These are phyloP conservation scores for Pythium biforme DNA, from an alignment of 352 stramenopile species.

Conservation along the genomic window DNA sequence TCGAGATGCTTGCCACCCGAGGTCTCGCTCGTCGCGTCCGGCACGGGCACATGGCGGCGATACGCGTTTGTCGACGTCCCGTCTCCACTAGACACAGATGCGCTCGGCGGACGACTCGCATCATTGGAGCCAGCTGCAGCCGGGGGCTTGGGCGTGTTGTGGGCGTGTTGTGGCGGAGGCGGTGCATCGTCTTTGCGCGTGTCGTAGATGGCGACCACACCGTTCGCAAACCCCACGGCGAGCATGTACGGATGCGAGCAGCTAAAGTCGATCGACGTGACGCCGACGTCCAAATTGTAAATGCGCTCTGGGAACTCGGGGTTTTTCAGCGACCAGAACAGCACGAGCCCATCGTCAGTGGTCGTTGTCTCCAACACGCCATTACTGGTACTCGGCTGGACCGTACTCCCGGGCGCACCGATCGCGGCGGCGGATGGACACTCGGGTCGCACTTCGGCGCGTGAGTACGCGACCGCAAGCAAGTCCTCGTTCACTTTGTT, in stretches of 20 bases:
- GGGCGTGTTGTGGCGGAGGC: not conserved
- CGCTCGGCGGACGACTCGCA: conserved; percentile 10
- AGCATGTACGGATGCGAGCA: conserved; percentile 84
- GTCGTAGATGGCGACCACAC: conserved; percentile 91
- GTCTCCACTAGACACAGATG: conserved; percentile 2
- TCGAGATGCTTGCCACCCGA: conserved; percentile 84
- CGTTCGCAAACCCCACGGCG: conserved; percentile 88
- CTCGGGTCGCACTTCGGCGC: conserved; percentile 9
- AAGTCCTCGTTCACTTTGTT: conserved; percentile 89
- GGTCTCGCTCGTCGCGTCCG: conserved; percentile 57
- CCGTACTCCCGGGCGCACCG: not conserved
- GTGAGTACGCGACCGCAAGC: conserved; percentile 88
- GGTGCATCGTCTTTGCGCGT: conserved; percentile 62
- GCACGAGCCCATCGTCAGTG: conserved; percentile 57
- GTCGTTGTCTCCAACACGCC: not conserved
- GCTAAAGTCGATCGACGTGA: conserved; percentile 91
- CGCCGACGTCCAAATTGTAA: conserved; percentile 67
- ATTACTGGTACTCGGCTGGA: not conserved
- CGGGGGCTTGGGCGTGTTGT: conserved; percentile 8
- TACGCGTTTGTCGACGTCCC: not conserved
- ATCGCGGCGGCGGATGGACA: conserved; percentile 12
- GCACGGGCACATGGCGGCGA: conserved; percentile 31
- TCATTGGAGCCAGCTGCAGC: not conserved
- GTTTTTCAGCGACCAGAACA: conserved; percentile 94
- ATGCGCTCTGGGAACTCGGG: conserved; percentile 91